A percentile compares a stretch with the other conserved stretches of the same genome.
Conservation (phyloP, 73 alveolate genomes). For the Symbiodinium natans region DNA sequence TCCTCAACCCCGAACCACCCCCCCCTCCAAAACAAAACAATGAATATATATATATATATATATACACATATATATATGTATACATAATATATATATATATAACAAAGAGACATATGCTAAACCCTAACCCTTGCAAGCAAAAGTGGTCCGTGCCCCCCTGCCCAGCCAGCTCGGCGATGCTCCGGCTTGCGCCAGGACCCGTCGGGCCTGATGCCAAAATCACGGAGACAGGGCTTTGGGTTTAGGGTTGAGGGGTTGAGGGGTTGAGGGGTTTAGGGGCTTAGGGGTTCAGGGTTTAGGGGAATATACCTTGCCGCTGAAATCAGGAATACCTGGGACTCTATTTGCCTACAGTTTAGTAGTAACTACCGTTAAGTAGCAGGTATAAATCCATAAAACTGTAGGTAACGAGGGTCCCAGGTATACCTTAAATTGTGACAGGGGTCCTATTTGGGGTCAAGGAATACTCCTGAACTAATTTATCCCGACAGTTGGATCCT, state of each 20-base stretch:
- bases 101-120: background rate
- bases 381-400: no score
- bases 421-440: background rate
- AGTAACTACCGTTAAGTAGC: no score
- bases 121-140: background rate
- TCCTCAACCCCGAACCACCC: no score
- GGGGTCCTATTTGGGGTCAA: background rate
- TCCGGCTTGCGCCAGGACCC: constrained; percentile 79
- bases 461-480: background rate
- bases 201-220: background rate
- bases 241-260: background rate
- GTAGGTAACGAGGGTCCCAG: no score
- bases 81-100: no score
- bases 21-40: no score
- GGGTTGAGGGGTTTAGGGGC: background rate
- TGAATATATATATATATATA: no score
- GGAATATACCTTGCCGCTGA: background rate
- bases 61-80: no score
- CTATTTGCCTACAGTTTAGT: no score
- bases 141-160: no score
- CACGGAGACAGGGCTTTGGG: background rate
- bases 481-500: no score
- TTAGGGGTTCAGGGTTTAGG: no score
- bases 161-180: constrained; percentile 90
- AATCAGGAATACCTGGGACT: background rate